A percentile compares a stretch with the other conserved stretches of the same genome.
phyloP scores from a whole-genome alignment of 306 rosid species.

The Sesbania bispinosa region DNA sequence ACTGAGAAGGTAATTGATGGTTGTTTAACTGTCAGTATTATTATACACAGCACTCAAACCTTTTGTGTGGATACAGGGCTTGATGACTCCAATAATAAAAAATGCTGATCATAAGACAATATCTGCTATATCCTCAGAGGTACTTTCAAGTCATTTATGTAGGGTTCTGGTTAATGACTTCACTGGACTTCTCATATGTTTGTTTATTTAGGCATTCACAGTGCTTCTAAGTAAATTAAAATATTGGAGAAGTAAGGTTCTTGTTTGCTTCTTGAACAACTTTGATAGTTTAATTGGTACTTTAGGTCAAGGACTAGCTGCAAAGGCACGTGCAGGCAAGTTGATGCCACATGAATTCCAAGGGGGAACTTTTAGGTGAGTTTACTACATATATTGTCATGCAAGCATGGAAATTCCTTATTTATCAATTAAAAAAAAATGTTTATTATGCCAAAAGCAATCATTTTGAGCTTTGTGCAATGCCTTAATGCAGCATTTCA shows the following conservation, averaged over 20 bases:
- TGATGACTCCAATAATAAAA: conserved; percentile 92
- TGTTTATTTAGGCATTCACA: not conserved
- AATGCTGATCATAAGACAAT: conserved; percentile 94
- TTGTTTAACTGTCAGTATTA: conserved; percentile 18
- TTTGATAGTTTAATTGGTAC: conserved; percentile 2
- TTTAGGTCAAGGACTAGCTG: conserved; percentile 87
- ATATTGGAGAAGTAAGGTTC: conserved; percentile 14
- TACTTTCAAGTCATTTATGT: conserved; percentile 23
- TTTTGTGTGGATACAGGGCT: conserved; percentile 58
- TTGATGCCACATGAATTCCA: conserved; percentile 88
- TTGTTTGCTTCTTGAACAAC: conserved; percentile 14
- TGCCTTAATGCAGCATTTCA: conserved; percentile 79
- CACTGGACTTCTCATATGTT: not conserved
- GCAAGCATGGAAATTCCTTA: not conserved
- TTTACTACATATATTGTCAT: conserved; percentile 18
- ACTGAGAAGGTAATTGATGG: conserved; percentile 77
- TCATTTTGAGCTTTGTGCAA: conserved; percentile 18
- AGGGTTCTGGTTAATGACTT: conserved; percentile 11
- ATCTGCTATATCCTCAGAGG: conserved; percentile 87
- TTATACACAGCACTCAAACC: conserved; percentile 22
- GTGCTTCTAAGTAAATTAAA: not conserved
- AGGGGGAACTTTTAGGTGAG: conserved; percentile 96
- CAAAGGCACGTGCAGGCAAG: conserved; percentile 86
- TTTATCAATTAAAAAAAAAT: not conserved
- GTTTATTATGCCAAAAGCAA: conserved; percentile 13